phyloP scores from a whole-genome alignment of 1,284 basidiomycete genomes.

The Tylopilus sp. region DNA sequence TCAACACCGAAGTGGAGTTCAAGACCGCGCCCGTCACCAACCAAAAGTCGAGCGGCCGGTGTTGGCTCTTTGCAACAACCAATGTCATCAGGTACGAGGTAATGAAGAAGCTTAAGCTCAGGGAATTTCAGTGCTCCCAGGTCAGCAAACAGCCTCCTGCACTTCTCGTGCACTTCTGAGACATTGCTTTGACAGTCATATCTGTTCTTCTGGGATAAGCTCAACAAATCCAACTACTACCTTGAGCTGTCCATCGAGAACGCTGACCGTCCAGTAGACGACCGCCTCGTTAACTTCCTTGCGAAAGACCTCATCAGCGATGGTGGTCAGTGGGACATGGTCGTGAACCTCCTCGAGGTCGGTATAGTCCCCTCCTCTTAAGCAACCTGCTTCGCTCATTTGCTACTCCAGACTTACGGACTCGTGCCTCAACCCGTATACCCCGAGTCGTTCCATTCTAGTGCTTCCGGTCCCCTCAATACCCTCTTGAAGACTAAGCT shows the following conservation, averaged over 20 bases:
- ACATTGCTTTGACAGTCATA: conserved; percentile 54
- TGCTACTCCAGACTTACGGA: conserved; percentile 61
- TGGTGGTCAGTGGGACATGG: conserved; percentile 96
- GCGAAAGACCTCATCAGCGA: conserved; percentile 80
- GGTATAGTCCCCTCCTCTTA: conserved; percentile 7
- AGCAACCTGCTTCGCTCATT: background rate
- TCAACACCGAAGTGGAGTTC: conserved; percentile 79
- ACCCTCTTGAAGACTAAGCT: conserved; percentile 83
- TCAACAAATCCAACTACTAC: conserved; percentile 95
- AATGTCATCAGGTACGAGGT: conserved; percentile 83
- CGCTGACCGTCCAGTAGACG: conserved; percentile 76
- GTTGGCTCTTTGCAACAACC: conserved; percentile 92
- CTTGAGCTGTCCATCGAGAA: conserved; percentile 86
- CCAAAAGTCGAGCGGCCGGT: conserved; percentile 84
- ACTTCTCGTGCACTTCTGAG: conserved; percentile 10
- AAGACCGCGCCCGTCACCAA: conserved; percentile 82
- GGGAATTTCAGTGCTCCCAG: conserved; percentile 88
- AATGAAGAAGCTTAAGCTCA: conserved; percentile 82
- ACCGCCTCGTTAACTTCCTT: conserved; percentile 77
- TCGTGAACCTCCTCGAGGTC: conserved; percentile 77
- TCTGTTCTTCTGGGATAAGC: conserved; percentile 92
- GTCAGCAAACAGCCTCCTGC: conserved; percentile 34
- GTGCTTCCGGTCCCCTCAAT: conserved; percentile 72
- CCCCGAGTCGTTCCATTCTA: conserved; percentile 86
- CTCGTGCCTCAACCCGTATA: conserved; percentile 78